Conservation (phyloP, 805 yeast species). For the Candida vaughaniae region DNA sequence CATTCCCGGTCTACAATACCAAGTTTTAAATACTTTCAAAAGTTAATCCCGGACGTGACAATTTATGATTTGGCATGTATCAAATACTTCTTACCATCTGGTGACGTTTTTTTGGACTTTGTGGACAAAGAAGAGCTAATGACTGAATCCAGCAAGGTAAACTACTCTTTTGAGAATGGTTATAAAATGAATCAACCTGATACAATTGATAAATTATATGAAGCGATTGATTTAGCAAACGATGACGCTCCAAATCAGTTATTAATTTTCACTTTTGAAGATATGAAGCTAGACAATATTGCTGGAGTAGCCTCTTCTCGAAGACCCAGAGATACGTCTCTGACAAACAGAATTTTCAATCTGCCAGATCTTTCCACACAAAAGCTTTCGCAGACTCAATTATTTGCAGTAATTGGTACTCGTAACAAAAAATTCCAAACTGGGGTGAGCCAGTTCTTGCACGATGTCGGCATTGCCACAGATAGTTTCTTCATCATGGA, state of each 20-base stretch:
- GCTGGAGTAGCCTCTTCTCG: constrained; percentile 23
- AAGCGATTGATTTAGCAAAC: constrained; percentile 51
- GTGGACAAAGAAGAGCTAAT: constrained; percentile 71
- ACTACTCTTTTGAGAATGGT: constrained; percentile 34
- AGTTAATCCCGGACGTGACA: constrained; percentile 30
- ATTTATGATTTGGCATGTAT: constrained; percentile 64
- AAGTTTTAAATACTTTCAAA: constrained; percentile 27
- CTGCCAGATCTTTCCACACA: constrained; percentile 20
- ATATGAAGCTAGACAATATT: constrained; percentile 57
- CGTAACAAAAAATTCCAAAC: constrained; percentile 52
- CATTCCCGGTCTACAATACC: constrained; percentile 36
- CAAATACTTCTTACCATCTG: constrained; percentile 61
- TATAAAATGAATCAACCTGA: constrained; percentile 30
- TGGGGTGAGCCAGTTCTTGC: constrained; percentile 14
- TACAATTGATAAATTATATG: constrained; percentile 50
- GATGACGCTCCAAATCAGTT: constrained; percentile 48
- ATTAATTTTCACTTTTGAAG: constrained; percentile 74
- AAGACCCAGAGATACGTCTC: constrained; percentile 7
- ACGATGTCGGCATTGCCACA: not conserved
- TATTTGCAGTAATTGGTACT: constrained; percentile 58
- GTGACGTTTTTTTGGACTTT: constrained; percentile 64
- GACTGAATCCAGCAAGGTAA: constrained; percentile 41
- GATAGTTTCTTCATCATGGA: constrained; percentile 5
- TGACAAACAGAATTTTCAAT: constrained; percentile 10
- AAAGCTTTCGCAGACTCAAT: constrained; percentile 49